Conservation (phyloP, 2,329 filamentous ascomycete genomes). For the Trichoderma semiorbis region DNA sequence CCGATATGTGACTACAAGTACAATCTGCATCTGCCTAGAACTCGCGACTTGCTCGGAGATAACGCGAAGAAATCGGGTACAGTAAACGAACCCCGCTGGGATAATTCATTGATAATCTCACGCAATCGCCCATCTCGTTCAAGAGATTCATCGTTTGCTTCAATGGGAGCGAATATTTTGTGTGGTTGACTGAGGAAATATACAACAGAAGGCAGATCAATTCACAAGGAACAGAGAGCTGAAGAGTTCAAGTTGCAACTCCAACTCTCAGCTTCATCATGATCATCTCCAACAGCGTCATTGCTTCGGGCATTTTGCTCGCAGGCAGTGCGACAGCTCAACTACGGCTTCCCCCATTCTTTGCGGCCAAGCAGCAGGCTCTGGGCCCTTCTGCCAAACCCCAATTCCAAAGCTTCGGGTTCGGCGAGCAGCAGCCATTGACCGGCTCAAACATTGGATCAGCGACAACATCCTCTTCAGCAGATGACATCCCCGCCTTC, state of each 20-base stretch:
- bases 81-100: constrained; percentile 5
- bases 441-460: not conserved
- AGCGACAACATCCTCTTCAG: not conserved
- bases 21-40: not conserved
- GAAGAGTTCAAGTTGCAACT: not conserved
- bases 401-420: not conserved
- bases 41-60: not conserved
- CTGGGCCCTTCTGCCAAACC: not conserved
- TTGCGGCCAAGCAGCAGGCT: not conserved
- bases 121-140: not conserved
- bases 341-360: not conserved
- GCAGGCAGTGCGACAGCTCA: not conserved
- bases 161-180: not conserved
- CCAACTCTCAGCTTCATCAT: not conserved
- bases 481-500: not conserved
- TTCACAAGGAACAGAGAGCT: not conserved
- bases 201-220: not conserved
- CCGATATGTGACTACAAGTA: not conserved
- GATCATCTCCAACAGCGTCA: not conserved
- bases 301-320: not conserved
- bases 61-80: constrained; percentile 5
- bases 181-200: not conserved
- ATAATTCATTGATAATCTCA: not conserved
- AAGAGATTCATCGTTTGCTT: not conserved
- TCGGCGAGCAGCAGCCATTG: not conserved